Evolutionary conservation across 1,284 basidiomycete species (phyloP), one percentile per base, ranked within the genome.

Genomic region (Ganoderma lingzhi): DNA sequence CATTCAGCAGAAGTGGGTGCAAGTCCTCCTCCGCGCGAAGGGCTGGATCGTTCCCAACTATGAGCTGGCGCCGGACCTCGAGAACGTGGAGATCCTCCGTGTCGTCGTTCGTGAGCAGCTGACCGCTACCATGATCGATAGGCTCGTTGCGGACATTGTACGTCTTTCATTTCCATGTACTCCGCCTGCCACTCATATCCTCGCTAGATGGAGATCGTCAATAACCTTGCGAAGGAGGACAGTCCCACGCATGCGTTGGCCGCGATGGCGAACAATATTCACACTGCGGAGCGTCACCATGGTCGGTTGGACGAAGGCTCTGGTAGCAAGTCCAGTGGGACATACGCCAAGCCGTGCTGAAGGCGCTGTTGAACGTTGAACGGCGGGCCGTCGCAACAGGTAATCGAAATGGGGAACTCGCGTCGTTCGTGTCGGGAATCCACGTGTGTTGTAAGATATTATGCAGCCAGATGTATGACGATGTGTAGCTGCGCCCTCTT

Each of bases 1-100:
- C 39, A 78, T 96, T 59, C 85, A 96, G 80, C 97, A 98, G 81
- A 88, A 88, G 71, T 97, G 96, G 95, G 90, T 98, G 55, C 97
- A 98, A 78, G 91, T 88, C 0, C 83, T 95, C 2, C 82, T 96
- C 35, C 85, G 95, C 62, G 83, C 87, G 17, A 93, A 90, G 78
- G 92, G 93, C 71, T 96, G 94, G 92, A 95, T 96, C 75, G 93
- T 96, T 0, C 95, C 95, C 2, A 96, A 93, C 80, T 96, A 96
- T 77, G 92, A 93, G 72, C 84, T 96, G 42, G 88, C 95, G 10
- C 94, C 94, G 6, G 81, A 84, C 69, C 79, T 93, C 67, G 84
- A 95, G 71, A 82, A 88, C 17, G 81, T 90, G 59, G 89, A 96
- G 77, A 96, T 97, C 73, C 85, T 97, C 62, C 91, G 96, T 66